These are phyloP conservation scores for Iris pallida DNA, from an alignment of 116 monocot species.

Conservation along the genomic window DNA sequence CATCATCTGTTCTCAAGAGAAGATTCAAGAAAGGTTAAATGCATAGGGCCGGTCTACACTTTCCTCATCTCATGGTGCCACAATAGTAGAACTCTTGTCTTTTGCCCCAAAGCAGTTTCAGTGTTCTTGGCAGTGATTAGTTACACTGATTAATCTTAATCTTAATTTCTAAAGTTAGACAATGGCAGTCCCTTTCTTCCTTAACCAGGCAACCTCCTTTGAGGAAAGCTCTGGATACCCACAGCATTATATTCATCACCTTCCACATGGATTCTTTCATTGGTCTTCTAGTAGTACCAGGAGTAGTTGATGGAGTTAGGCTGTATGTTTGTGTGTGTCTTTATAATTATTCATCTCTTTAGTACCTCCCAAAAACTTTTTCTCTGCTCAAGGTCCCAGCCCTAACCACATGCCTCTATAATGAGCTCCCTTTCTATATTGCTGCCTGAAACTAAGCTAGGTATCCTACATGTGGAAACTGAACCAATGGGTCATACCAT, in stretches of 20 bases:
- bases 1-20: not conserved
- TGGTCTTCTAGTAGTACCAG: constrained; percentile 3
- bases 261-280: constrained; percentile 9
- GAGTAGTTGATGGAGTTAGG: not conserved
- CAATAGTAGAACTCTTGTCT: constrained; percentile 12
- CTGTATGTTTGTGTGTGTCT: not conserved
- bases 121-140: not conserved
- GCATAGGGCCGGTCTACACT: not conserved
- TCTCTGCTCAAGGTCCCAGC: too few species aligned
- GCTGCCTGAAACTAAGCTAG: constrained; percentile 2
- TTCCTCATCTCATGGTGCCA: constrained; percentile 9
- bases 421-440: not conserved
- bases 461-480: constrained; percentile 13
- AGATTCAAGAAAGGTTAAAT: not conserved
- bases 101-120: constrained; percentile 1
- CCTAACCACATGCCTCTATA: constrained; percentile 8
- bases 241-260: constrained; percentile 6
- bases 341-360: constrained; percentile 9
- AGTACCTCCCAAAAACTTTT: not conserved
- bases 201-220: not conserved
- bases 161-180: constrained; percentile 6
- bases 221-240: constrained; percentile 14
- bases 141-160: not conserved
- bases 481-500: constrained; percentile 5
- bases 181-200: constrained; percentile 7